Evolutionary conservation across 2,329 filamentous ascomycete genomes (phyloP).

Genomic region (Penicillium paneum): DNA sequence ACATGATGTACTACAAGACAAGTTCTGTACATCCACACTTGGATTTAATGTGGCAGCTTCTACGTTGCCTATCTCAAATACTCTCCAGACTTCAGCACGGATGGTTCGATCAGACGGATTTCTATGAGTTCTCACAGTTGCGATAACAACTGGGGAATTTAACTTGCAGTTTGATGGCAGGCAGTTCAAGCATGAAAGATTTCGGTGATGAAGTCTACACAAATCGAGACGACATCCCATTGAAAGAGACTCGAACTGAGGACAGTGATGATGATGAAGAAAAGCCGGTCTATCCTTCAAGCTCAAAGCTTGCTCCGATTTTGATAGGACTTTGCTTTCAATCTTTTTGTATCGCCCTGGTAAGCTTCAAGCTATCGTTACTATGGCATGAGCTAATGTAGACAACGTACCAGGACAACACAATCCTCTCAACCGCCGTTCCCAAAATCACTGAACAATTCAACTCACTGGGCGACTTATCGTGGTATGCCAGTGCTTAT

Average conservation of each 20-base stretch:
- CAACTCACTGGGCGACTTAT: conserved; percentile 45
- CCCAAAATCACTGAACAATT: conserved; percentile 50
- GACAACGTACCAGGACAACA: conserved; percentile 33
- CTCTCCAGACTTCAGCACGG: not conserved
- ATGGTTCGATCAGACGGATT: conserved; percentile 1
- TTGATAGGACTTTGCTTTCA: conserved; percentile 37
- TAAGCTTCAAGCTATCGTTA: conserved; percentile 7
- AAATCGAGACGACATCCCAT: conserved; percentile 19
- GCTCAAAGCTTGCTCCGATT: conserved; percentile 34
- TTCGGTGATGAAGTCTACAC: conserved; percentile 9
- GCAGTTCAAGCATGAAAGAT: conserved; percentile 6
- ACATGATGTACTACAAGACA: not conserved
- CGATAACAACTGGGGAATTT: not conserved
- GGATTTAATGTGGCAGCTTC: not conserved
- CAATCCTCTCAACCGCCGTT: conserved; percentile 47
- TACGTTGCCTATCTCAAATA: not conserved
- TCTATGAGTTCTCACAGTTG: conserved; percentile 1
- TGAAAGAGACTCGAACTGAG: conserved; percentile 15
- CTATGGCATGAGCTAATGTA: not conserved
- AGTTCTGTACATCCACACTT: not conserved
- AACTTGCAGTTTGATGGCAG: conserved; percentile 11
- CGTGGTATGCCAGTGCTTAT: conserved; percentile 50
- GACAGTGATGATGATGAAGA: conserved; percentile 18
- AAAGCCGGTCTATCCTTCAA: conserved; percentile 33
- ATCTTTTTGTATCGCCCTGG: conserved; percentile 40